These are phyloP conservation scores for Metschnikowia bowlesiae DNA, from an alignment of 805 yeast species.

Conservation along the genomic window DNA sequence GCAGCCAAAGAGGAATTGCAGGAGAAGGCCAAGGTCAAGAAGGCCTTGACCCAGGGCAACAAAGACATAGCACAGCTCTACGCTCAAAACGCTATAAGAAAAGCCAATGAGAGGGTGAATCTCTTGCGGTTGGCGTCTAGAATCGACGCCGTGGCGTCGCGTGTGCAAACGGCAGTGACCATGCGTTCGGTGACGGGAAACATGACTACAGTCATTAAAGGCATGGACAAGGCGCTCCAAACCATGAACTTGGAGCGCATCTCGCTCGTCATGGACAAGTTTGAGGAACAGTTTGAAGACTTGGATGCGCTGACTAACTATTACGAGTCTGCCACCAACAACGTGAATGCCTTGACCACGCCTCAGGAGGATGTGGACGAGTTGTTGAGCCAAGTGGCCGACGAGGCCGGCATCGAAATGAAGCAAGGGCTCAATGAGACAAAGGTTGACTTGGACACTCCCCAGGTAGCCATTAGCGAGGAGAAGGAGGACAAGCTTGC, in stretches of 20 bases:
- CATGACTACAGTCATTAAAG: conserved; percentile 88
- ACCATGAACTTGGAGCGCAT: conserved; percentile 93
- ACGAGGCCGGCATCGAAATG: conserved; percentile 93
- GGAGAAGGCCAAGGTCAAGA: conserved; percentile 85
- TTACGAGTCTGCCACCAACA: conserved; percentile 85
- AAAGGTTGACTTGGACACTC: conserved; percentile 42
- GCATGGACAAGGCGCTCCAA: conserved; percentile 95
- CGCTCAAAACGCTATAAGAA: conserved; percentile 94
- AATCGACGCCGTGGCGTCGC: conserved; percentile 91
- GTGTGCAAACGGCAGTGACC: conserved; percentile 97
- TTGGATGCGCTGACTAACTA: conserved; percentile 90
- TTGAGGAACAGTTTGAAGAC: conserved; percentile 94
- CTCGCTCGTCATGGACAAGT: conserved; percentile 93
- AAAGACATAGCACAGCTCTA: conserved; percentile 90
- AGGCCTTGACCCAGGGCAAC: conserved; percentile 79
- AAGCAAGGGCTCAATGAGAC: conserved; percentile 77
- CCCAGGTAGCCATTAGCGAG: conserved; percentile 44
- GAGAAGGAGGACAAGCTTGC: conserved; percentile 86
- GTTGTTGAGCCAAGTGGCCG: conserved; percentile 87
- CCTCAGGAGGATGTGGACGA: conserved; percentile 95
- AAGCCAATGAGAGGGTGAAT: conserved; percentile 80
- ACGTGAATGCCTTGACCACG: conserved; percentile 80
- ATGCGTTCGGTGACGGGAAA: conserved; percentile 94
- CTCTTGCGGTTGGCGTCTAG: conserved; percentile 78
- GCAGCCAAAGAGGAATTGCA: conserved; percentile 86